Conservation (phyloP, 805 yeast genomes). For the Yamadazyma olivae region DNA sequence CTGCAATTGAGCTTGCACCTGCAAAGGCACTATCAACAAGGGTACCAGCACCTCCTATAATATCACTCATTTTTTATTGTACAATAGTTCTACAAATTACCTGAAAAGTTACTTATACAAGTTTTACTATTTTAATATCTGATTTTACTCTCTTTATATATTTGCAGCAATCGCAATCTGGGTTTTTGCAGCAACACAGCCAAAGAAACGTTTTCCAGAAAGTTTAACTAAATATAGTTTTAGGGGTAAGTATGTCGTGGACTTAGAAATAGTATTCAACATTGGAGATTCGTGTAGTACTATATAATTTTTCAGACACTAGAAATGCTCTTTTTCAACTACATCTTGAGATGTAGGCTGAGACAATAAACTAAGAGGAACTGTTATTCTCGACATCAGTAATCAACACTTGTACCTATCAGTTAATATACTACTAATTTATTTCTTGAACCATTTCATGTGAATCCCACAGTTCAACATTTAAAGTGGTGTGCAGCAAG, state of each 20-base stretch:
- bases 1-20: conserved; percentile 4
- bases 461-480: no score
- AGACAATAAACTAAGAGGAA: no score
- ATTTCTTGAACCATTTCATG: no score
- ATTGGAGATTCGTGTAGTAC: no score
- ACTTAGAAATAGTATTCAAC: no score
- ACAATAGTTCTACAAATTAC: not conserved
- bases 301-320: no score
- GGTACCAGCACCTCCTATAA: conserved; percentile 1
- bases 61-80: not conserved
- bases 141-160: not conserved
- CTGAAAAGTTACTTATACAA: not conserved
- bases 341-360: no score
- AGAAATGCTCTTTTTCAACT: no score
- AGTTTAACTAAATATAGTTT: not conserved
- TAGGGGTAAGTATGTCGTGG: not conserved
- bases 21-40: conserved; percentile 5
- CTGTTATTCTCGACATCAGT: no score
- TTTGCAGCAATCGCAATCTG: not conserved
- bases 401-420: no score
- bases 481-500: no score
- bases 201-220: not conserved
- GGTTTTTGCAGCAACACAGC: not conserved
- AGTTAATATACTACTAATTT: no score
- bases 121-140: not conserved